These are phyloP conservation scores for Zygosaccharomyces sapae DNA, from an alignment of 1,139 yeast species.

Conservation along the genomic window DNA sequence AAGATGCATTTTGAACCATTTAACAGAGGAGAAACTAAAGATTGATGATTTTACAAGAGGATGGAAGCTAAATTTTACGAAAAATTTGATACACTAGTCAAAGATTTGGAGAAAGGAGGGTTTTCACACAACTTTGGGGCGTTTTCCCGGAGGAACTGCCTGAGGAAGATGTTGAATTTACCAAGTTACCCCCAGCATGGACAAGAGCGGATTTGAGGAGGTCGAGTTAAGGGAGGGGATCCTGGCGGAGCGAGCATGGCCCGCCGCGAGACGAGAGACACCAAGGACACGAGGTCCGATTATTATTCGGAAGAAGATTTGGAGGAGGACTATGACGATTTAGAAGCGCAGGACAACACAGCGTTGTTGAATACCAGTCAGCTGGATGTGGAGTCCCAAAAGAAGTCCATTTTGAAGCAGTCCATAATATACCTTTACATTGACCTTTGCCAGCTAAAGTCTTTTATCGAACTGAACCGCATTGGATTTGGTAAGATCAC, in stretches of 20 bases:
- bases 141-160: slow-evolving; percentile 5
- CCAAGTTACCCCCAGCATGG: slow-evolving; percentile 7
- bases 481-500: slow-evolving; percentile 66
- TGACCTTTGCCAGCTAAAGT: slow-evolving; percentile 59
- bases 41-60: slow-evolving; percentile 53
- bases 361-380: slow-evolving; percentile 39
- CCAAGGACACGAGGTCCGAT: slow-evolving; percentile 17
- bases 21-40: slow-evolving; percentile 53
- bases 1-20: slow-evolving; percentile 48
- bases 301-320: slow-evolving; percentile 31
- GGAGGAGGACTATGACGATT: slow-evolving; percentile 33
- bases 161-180: slow-evolving; percentile 6
- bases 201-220: slow-evolving; percentile 7
- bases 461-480: slow-evolving; percentile 61
- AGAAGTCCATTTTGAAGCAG: slow-evolving; percentile 52
- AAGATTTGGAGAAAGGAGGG: slow-evolving; percentile 41
- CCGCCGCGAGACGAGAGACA: slow-evolving; percentile 9
- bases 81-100: slow-evolving; percentile 49
- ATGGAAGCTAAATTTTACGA: slow-evolving; percentile 49
- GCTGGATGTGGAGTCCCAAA: slow-evolving; percentile 38
- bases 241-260: slow-evolving; percentile 6
- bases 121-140: slow-evolving; percentile 11
- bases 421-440: slow-evolving; percentile 54
- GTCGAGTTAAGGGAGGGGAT: slow-evolving; percentile 4
- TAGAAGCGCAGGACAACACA: slow-evolving; percentile 36